These are phyloP conservation scores for Mortierella sp. DNA, from an alignment of 371 early-diverging fungal genomes.

Conservation along the genomic window DNA sequence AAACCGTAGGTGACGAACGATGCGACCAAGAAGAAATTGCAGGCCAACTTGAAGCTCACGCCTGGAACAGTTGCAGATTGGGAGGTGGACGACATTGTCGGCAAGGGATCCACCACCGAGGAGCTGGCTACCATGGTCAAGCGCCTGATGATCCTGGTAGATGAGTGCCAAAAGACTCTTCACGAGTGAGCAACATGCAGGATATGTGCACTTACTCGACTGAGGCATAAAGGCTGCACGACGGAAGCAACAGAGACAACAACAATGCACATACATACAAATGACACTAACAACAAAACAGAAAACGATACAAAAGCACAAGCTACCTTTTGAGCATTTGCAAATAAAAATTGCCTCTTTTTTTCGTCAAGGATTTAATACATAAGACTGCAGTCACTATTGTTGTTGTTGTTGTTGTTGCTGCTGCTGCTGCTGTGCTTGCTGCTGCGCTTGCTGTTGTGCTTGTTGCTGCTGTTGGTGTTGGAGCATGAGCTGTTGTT, in stretches of 20 bases:
- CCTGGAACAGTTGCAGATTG: conserved; percentile 42
- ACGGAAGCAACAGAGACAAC: neutral
- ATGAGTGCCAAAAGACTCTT: conserved; percentile 23
- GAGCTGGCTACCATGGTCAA: conserved; percentile 28
- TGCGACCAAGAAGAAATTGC: conserved; percentile 1
- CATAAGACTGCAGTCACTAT: neutral
- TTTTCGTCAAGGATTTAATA: neutral
- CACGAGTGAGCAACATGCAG: conserved; percentile 6
- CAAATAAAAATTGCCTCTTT: too few relatives aligned
- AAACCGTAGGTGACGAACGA: conserved; percentile 27
- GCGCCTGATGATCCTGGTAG: conserved; percentile 23
- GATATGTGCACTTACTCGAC: neutral
- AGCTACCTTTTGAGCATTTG: too few relatives aligned
- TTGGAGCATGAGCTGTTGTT: conserved; percentile 23
- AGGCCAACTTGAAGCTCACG: conserved; percentile 27
- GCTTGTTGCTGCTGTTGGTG: conserved; percentile 33
- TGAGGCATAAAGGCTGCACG: neutral
- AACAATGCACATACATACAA: neutral
- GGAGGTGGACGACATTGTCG: conserved; percentile 31
- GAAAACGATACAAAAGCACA: too few relatives aligned
- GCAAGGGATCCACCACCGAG: conserved; percentile 17
- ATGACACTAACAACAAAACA: neutral
- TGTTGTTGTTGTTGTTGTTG: conserved; percentile 21
- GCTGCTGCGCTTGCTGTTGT: conserved; percentile 37
- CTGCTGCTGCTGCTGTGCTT: conserved; percentile 35